Conservation (phyloP, 192 early-diverging fungal species). For the Radiomyces spectabilis region DNA sequence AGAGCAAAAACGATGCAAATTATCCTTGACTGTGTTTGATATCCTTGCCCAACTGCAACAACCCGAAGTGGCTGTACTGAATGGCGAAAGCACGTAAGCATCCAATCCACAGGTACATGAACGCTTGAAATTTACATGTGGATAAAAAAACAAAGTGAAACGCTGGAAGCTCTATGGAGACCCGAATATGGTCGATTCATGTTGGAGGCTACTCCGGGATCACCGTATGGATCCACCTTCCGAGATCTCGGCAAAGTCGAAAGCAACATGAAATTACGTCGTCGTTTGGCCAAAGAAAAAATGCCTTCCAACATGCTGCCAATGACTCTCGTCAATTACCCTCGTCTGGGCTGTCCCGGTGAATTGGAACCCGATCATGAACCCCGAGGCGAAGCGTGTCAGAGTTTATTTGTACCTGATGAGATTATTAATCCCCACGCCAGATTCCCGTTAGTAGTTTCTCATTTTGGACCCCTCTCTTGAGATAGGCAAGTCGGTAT, state of each 20-base stretch:
- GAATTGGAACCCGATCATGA: conserved; percentile 64
- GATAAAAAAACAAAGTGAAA: too few species aligned
- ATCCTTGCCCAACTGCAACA: conserved; percentile 63
- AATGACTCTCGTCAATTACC: conserved; percentile 82
- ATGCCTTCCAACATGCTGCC: conserved; percentile 69
- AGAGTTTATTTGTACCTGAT: conserved; percentile 89
- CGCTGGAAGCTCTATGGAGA: conserved; percentile 71
- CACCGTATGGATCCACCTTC: conserved; percentile 81
- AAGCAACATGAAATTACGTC: conserved; percentile 78
- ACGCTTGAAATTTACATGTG: not conserved
- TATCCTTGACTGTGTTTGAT: conserved; percentile 77
- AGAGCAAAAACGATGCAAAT: conserved; percentile 54
- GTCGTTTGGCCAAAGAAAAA: conserved; percentile 53
- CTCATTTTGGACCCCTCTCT: not conserved
- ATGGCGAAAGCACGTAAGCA: conserved; percentile 19
- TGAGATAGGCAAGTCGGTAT: not conserved
- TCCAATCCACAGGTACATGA: not conserved
- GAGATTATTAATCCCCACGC: conserved; percentile 92
- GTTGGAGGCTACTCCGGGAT: conserved; percentile 92
- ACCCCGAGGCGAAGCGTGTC: conserved; percentile 57
- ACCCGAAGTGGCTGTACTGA: conserved; percentile 56
- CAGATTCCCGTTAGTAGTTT: conserved; percentile 73
- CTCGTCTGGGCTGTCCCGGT: conserved; percentile 77
- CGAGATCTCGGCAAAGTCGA: conserved; percentile 79
- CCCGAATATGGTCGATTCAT: conserved; percentile 97